Base-by-base conservation (phyloP, 2,329 filamentous ascomycete genomes). In the Aspergillus niger region DNA sequence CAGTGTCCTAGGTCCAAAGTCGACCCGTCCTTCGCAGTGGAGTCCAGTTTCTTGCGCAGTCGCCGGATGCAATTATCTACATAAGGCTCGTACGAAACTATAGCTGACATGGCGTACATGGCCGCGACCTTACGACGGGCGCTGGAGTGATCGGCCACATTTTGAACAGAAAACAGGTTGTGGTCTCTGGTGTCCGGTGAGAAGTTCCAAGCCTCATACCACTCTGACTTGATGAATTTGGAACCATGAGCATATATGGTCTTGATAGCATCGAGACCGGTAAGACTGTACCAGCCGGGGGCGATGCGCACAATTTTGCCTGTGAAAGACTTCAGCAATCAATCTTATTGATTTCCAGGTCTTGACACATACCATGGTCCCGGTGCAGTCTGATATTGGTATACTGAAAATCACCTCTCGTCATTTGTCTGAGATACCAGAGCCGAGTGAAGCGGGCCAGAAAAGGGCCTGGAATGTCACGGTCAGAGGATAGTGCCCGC, bases 371-470 rank as follows among this genome's bases (percentile, higher is more conserved):
- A 50, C 91, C 91, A 76, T 91, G 82, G 67, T 91, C 83, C 13
- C 82, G 81, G 72, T 95, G 91, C 0, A 95, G 80, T 8, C 76
- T 80, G 48, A 89, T 82, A 62, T 90, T 87, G 0, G 89, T 91
- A 63, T 85, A 76, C 60, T 95, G 88, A 3, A 90, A 85, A 41
- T 85, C 81, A 53, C 85, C 82, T 8, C 83, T 81, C 59, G 82
- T 86, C 1, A 91, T 89, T 67, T 92, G 89, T 69, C 83, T 82
- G 63, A 92, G 85, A 20, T 91, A 82, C 90, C 91, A 94, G 82
- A 86, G 87, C 70, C 94, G 85, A 11, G 88, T 90, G 57, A 85
- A 80, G 3, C 78, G 87, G 20, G 91, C 91, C 44, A 91, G 70
- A 58, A 87, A 80, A 0, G 88, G 90, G 0, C 91, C 91, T 0